phyloP scores from a whole-genome alignment of 1,284 basidiomycete species.

The Ganoderma resinaceum region DNA sequence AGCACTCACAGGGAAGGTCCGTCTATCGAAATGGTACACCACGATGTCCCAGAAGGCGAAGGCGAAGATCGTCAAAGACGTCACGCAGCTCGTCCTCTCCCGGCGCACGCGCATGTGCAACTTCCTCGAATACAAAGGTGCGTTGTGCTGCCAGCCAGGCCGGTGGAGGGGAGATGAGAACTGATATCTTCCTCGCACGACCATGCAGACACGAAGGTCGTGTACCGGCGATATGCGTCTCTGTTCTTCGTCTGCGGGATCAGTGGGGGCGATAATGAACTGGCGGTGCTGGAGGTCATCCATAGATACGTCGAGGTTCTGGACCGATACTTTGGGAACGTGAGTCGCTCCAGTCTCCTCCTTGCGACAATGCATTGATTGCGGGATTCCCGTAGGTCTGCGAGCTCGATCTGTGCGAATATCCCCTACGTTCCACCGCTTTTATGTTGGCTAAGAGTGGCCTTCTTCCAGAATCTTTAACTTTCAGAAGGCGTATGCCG shows the following conservation, averaged over 20 bases:
- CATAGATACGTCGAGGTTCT: constrained; percentile 99
- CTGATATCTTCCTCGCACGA: background rate
- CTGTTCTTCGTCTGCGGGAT: constrained; percentile 98
- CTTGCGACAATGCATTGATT: constrained; percentile 18
- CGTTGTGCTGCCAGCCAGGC: constrained; percentile 29
- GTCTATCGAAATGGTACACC: constrained; percentile 98
- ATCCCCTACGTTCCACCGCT: background rate
- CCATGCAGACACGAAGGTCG: constrained; percentile 83
- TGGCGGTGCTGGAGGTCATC: constrained; percentile 95
- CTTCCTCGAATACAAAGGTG: constrained; percentile 98
- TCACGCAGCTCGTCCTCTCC: constrained; percentile 97
- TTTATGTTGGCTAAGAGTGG: constrained; percentile 11
- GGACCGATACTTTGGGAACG: constrained; percentile 99
- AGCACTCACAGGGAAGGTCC: constrained; percentile 83
- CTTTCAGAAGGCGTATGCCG: constrained; percentile 97
- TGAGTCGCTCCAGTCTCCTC: constrained; percentile 48
- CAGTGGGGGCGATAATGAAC: constrained; percentile 87
- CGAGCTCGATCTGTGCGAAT: constrained; percentile 88
- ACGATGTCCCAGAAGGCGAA: constrained; percentile 95
- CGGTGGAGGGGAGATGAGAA: background rate
- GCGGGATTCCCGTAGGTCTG: constrained; percentile 70
- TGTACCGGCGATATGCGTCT: constrained; percentile 97
- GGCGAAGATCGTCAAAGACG: constrained; percentile 99
- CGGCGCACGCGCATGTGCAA: constrained; percentile 99
- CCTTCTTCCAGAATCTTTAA: constrained; percentile 84